Base-by-base conservation (phyloP, 73 alveolate species). In the Paraurostyla sp. region DNA sequence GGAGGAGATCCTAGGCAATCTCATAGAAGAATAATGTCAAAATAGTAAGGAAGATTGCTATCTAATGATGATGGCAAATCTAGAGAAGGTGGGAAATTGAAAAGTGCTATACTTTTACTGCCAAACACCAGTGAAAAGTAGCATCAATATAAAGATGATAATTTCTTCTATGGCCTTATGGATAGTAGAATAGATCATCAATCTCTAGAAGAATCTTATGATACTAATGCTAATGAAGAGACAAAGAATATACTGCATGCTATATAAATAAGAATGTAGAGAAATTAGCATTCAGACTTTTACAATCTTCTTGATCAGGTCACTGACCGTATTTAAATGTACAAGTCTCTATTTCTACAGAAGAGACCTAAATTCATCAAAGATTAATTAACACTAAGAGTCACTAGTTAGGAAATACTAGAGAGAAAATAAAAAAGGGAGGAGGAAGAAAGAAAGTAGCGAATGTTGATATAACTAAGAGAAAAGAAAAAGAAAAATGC, bases 231-330 rank as follows among this genome's bases (percentile, higher is more conserved):
- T 7, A 27, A 59, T 25, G 82, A 65, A 65, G 29, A 65, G 16
- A 40, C 56, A 16, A 1, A 36, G 25, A 40, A 65, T 38, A 35
- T 65, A 6, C 35, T 65, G 6, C 82, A 65, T 38, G 82, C 82
- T 2, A 65, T 65, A 7, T 38, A 2, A 16, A 33, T 65, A 36
- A 33, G 82, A 33, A 65, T 18, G 46, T 20, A 65, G 7, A 65
- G 58, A 23, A 65, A 38, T 56, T 30, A 38, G 42, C 82, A 65
- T 40, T 65, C 82, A 38, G 82, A 65, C 25, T 65, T 65, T 22
- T 65, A 65, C 42, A 65, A 2, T 6, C 36, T 65, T 15, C 46
- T 65, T 11, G 82, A 33, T 1, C 25, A 65, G 41, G 82, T 65
- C 23, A 65, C 7, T 6, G 56, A 65, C 3, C 9, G 58, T 15